Evolutionary conservation across 2,329 filamentous ascomycete species (phyloP), one percentile per base, ranked within the genome.

Genomic region (Aspergillus ochraceus): DNA sequence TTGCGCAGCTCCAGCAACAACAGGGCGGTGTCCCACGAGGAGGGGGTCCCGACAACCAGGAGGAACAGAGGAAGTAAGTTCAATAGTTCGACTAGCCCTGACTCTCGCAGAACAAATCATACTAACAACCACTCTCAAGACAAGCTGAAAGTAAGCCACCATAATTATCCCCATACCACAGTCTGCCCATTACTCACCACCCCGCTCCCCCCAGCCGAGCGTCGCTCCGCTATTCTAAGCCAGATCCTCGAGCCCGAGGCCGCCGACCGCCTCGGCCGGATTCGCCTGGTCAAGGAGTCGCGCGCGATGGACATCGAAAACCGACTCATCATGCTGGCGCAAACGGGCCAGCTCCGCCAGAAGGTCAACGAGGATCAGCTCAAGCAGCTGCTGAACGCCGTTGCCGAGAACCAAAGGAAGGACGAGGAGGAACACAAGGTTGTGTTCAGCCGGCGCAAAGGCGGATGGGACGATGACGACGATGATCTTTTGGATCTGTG

Each of bases 161-260:
- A 45, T 52, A 17, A 42, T 39, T 14, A 42, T 47, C n/a, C 20
- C 45, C 20, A 2, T 9, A 8, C 45, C 45, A 47, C 45, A 6
- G 24, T 24, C 4, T 8, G 8, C 14, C 4, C 14, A 2, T 24
- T 36, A 49, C 57, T 54, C 51, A 56, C 30, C 10, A 46, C 17
- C 17, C 17, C 26, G 9, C 29, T 26, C 55, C 36, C 42, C 22
- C 4, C 58, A 74, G 72, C 68, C 57, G 72, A 76, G 30, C 72
- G 72, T 55, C 73, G 71, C 59, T 65, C 73, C 60, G 61, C 73
- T 20, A 90, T 97, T 68, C 88, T 99, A 63, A 86, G 85, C 68
- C 95, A 98, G 78, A 98, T 99, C 81, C 91, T 99, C 63, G 89
- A 93, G 70, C 95, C 95, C 66, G 92, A 94, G 72, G 95, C 95